Evolutionary conservation across 306 rosid genomes (phyloP), one percentile per base, ranked within the genome.

Genomic region (Oemleria cerasiformis): DNA sequence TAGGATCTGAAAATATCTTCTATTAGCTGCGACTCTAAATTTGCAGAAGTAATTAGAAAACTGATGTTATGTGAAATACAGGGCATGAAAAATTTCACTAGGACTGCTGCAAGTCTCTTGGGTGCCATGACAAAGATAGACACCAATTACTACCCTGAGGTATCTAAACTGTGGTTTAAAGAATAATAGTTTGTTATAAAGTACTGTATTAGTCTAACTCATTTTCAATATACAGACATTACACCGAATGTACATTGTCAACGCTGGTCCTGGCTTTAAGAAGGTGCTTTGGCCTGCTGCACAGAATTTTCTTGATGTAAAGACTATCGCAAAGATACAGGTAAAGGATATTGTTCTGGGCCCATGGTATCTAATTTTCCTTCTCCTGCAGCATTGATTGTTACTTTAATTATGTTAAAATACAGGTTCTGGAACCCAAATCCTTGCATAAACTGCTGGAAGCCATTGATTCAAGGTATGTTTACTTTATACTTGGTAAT

Each of bases 281-380:
- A 94, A 82, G 87, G 83, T 95, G 88, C 92, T 95, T 71, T 95
- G 99, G 99, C 97, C 96, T 65, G 92, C 99, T 74, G 97, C 96
- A 11, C 95, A 88, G 72, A 95, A 85, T 70, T 86, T 92, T 85
- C 90, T 92, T 75, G 99, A 95, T 65, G 58, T 86, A 54, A 86
- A 95, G 83, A 95, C 99, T 15, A 77, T 84, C 21, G 84, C 87
- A 16, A 95, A 95, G 88, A 95, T 95, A 82, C 97, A 88, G 87
- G 99, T 95, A 79, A 68, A 73, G 63, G 55, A 73, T 76, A 50
- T 58, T 67, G 61, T 59, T 47, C 25, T 63, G 12, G 72, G 65
- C 71, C 73, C 7, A 23, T 59, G 53, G 76, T 67, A 71, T 75
- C 49, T 55, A 63, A 50, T 44, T 41, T 58, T 60, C 40, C 9